Evolutionary conservation across 1,284 basidiomycete genomes (phyloP), one percentile per base, ranked within the genome.

Genomic region (Naganishia sp.): DNA sequence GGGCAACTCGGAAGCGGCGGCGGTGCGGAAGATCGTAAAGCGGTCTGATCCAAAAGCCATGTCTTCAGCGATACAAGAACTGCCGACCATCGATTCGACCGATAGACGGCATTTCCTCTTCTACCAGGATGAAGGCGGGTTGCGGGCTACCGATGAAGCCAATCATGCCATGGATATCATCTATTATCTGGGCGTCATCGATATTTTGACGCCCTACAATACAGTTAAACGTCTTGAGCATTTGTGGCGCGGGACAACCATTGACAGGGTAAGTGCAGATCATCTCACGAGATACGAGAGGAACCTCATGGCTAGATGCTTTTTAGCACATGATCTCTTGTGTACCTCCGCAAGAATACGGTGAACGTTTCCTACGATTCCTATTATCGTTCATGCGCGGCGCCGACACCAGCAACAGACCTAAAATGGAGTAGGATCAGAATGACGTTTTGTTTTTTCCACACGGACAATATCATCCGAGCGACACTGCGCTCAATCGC

Each of bases 51-150:
- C 89, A 0, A 88, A 92, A 75, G 84, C 85, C 4, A 83, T 94
- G 39, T 86, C 85, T 3, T 77, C 81, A 0, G 82, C 81, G 18
- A 82, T 83, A 21, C 81, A 88, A 55, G 84, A 87, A 70, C 81
- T 94, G 15, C 91, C 91, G 0, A 79, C 81, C 36, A 84, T 84
- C 55, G 85, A 87, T 68, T 67, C 82, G 0, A 86, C 86, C 53
- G 92, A 96, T 73, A 85, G 91, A 28, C 85, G 88, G 55, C 86
- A 92, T 70, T 94, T 95, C 77, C 78, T 96, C 44, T 99, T 98
- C 80, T 98, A 97, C 76, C 92, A 95, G 75, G 94, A 99, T 75
- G 96, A 99, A 75, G 94, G 94, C 28, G 95, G 96, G 0, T 79
- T 96, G 67, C 86, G 89, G 33, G 92, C 93, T 31, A 96, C 94